phyloP scores from a whole-genome alignment of 495 filamentous ascomycete species.

The Aspergillus incahuasiensis region DNA sequence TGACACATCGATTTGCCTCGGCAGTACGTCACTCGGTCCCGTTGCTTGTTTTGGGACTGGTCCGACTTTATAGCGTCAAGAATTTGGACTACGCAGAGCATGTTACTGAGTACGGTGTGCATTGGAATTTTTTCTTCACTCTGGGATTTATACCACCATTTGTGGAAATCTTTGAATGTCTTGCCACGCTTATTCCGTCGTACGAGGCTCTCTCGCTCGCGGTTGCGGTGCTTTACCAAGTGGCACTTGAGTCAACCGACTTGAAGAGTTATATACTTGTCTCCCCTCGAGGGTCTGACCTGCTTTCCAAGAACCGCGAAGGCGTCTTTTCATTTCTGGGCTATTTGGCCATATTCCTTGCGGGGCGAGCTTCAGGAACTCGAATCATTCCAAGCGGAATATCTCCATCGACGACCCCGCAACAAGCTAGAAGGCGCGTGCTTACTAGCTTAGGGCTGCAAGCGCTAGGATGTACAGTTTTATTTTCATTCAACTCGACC shows the following conservation, averaged over 20 bases:
- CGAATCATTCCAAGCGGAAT: conserved; percentile 64
- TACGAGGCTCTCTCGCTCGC: conserved; percentile 67
- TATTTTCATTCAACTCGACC: conserved; percentile 63
- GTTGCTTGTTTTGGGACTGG: conserved; percentile 71
- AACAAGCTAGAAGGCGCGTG: conserved; percentile 47
- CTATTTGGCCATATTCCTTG: conserved; percentile 91
- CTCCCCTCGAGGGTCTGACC: conserved; percentile 64
- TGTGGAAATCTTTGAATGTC: conserved; percentile 75
- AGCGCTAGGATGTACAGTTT: conserved; percentile 57
- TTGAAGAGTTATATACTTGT: conserved; percentile 80
- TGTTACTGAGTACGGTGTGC: conserved; percentile 95
- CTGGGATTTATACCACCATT: conserved; percentile 85
- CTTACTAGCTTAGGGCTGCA: conserved; percentile 56
- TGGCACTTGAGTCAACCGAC: conserved; percentile 66
- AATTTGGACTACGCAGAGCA: conserved; percentile 94
- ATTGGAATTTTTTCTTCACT: conserved; percentile 99
- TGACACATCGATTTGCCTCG: conserved; percentile 51
- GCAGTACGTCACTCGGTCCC: conserved; percentile 79
- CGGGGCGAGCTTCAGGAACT: conserved; percentile 78
- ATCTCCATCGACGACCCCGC: conserved; percentile 30
- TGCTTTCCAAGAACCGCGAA: conserved; percentile 87
- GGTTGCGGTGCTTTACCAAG: conserved; percentile 63
- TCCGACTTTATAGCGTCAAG: conserved; percentile 85
- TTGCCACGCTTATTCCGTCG: conserved; percentile 55
- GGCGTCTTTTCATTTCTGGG: conserved; percentile 90